Evolutionary conservation across 1,284 basidiomycete genomes (phyloP).

Genomic region (Rhodotorula sp.): DNA sequence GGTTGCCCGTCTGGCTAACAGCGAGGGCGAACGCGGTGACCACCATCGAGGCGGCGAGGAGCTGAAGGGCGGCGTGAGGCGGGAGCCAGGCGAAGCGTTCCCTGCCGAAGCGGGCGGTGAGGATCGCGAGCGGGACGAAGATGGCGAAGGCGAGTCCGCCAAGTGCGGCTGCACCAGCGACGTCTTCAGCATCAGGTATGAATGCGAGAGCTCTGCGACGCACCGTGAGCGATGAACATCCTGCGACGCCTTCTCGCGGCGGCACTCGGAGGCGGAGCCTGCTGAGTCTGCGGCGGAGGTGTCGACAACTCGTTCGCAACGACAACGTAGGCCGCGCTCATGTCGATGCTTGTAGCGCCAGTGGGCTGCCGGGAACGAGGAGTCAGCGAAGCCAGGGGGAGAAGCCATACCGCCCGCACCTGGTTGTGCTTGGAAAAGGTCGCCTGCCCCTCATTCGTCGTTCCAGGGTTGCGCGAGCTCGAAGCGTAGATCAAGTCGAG

Average conservation of each 20-base stretch:
- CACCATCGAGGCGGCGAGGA: constrained; percentile 3
- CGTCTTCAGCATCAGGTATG: too few species aligned
- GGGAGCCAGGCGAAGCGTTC: constrained; percentile 20
- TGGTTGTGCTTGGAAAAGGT: constrained; percentile 24
- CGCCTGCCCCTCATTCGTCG: constrained; percentile 3
- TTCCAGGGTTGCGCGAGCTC: constrained; percentile 3
- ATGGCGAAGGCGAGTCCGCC: constrained; percentile 53
- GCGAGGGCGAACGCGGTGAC: constrained; percentile 15
- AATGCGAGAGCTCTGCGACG: too few species aligned
- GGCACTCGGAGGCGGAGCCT: too few species aligned
- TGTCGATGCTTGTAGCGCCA: too few species aligned
- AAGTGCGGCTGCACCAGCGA: constrained; percentile 56
- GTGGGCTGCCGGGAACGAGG: not conserved
- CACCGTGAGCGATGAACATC: too few species aligned
- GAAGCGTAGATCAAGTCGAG: constrained; percentile 28
- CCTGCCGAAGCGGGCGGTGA: constrained; percentile 26
- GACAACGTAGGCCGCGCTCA: too few species aligned
- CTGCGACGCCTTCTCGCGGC: too few species aligned
- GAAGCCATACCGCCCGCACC: not conserved
- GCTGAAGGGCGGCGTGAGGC: constrained; percentile 15
- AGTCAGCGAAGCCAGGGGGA: too few species aligned
- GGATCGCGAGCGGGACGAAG: constrained; percentile 22
- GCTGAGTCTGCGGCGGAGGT: too few species aligned
- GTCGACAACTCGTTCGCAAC: too few species aligned
- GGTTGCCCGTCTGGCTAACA: not conserved